Conservation (phyloP, 495 filamentous ascomycete species). For the Polyplosphaeria fusca region DNA sequence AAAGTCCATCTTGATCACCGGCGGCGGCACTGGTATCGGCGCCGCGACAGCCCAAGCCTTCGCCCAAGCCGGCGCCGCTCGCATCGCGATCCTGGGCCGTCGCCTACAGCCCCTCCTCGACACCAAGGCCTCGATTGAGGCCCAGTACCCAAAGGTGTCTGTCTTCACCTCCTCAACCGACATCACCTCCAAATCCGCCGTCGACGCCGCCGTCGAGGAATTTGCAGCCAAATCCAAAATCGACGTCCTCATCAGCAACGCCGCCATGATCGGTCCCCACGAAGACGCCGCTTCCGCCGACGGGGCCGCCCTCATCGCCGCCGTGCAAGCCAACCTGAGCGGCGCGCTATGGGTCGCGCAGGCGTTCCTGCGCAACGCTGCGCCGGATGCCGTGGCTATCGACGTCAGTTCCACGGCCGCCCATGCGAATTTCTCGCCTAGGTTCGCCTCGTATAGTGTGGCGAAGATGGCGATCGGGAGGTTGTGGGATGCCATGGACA, state of each 20-base stretch:
- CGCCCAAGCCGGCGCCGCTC: constrained; percentile 24
- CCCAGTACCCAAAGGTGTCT: constrained; percentile 28
- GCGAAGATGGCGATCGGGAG: constrained; percentile 46
- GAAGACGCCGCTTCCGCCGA: constrained; percentile 31
- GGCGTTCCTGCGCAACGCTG: constrained; percentile 44
- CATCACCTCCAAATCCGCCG: constrained; percentile 43
- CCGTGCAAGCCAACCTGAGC: constrained; percentile 41
- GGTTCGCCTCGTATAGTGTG: constrained; percentile 41
- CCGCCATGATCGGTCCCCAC: constrained; percentile 33
- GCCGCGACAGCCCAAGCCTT: constrained; percentile 19
- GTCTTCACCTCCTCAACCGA: constrained; percentile 41
- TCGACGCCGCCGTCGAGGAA: constrained; percentile 43
- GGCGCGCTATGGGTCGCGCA: constrained; percentile 43
- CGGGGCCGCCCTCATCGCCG: constrained; percentile 39
- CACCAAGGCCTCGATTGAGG: constrained; percentile 36
- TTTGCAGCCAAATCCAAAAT: constrained; percentile 38
- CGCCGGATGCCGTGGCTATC: constrained; percentile 42
- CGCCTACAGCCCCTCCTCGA: constrained; percentile 37
- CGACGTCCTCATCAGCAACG: constrained; percentile 24
- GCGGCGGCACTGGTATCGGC: constrained; percentile 27
- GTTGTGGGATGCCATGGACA: constrained; percentile 43
- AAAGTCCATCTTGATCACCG: constrained; percentile 27
- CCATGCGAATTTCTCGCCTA: constrained; percentile 41
- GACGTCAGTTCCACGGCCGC: constrained; percentile 42
- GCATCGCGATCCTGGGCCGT: constrained; percentile 34